Evolutionary conservation across 108 stramenopile species (phyloP), one percentile per base, ranked within the genome.

Genomic region (Cyclotella choctawhatcheeana): DNA sequence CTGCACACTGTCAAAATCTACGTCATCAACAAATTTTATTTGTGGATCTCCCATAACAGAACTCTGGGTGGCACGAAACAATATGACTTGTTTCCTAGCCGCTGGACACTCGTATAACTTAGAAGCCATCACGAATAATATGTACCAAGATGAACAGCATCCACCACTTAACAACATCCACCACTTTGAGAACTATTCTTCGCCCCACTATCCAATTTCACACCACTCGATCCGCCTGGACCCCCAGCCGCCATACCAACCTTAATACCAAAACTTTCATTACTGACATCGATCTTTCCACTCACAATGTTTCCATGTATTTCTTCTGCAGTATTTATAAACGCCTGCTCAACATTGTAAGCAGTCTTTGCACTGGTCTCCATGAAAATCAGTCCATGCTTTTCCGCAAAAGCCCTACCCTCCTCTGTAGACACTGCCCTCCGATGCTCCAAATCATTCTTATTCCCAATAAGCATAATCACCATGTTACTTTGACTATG

Each of bases 381-480:
- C 76, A 99, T 85, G 81, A 98, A 99, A 73, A 97, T 95, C 74
- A 99, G 98, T 44, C 98, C 98, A 27, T 96, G 88, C 58, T 88
- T 85, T 55, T 99, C 98, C 27, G 99, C 99, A 71, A 99, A 99
- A 73, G 96, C 98, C 82, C 96, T 93, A 33, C 97, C 99, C 79
- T 97, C 91, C 71, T 97, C 99, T 20, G 93, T 94, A 24, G 95
- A 90, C 34, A 99, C 99, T 14, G 93, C 96, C 27, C 97, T 93
- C 84, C 97, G 96, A 54, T 82, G 82, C 31, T 95, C 93, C 52
- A 99, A 82, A 88, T 99, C 99, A 79, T 91, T 94, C 91, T 99
- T 99, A 89, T 99, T 99, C 50, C 99, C 99, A 29, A 99, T 98
- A 29, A 99, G 89, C 40, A 99, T 96, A 85, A 98, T 99, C 87